Conservation (phyloP, 306 rosid genomes). For the Cucurbita maxima region DNA sequence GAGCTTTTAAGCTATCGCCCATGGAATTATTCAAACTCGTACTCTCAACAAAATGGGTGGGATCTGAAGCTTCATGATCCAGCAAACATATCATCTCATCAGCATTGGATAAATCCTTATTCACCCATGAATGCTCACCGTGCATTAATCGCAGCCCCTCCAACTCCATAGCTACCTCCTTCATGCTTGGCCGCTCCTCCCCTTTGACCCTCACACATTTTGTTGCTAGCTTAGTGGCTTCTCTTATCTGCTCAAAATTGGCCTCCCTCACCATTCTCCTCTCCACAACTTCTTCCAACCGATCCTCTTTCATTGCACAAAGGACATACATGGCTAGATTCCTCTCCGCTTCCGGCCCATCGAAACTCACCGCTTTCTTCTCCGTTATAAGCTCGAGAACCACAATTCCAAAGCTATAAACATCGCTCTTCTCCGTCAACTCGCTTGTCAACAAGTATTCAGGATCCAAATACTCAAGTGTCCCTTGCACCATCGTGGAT, state of each 20-base stretch:
- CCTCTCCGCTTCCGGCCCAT: constrained; percentile 5
- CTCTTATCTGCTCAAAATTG: constrained; percentile 19
- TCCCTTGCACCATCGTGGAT: constrained; percentile 34
- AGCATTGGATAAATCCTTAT: background rate
- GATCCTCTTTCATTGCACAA: constrained; percentile 20
- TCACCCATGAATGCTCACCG: background rate
- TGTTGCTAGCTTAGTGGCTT: constrained; percentile 17
- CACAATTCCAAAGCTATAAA: constrained; percentile 42
- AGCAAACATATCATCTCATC: constrained; percentile 9
- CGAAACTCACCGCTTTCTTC: constrained; percentile 13
- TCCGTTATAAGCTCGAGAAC: constrained; percentile 35
- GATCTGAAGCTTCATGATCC: background rate
- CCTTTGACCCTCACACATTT: constrained; percentile 22
- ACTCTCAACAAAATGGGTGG: background rate
- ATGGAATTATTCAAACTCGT: background rate
- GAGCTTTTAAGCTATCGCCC: background rate
- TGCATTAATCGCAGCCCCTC: constrained; percentile 17
- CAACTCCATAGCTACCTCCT: constrained; percentile 33
- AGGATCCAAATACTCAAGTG: constrained; percentile 30
- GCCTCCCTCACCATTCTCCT: background rate
- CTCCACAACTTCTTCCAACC: constrained; percentile 24
- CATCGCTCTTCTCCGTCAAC: constrained; percentile 33
- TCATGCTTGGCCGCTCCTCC: constrained; percentile 45
- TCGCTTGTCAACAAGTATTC: constrained; percentile 22
- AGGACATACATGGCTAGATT: constrained; percentile 21